These are phyloP conservation scores for Mucor lusitanicus DNA, from an alignment of 371 early-diverging fungal species.

Conservation along the genomic window DNA sequence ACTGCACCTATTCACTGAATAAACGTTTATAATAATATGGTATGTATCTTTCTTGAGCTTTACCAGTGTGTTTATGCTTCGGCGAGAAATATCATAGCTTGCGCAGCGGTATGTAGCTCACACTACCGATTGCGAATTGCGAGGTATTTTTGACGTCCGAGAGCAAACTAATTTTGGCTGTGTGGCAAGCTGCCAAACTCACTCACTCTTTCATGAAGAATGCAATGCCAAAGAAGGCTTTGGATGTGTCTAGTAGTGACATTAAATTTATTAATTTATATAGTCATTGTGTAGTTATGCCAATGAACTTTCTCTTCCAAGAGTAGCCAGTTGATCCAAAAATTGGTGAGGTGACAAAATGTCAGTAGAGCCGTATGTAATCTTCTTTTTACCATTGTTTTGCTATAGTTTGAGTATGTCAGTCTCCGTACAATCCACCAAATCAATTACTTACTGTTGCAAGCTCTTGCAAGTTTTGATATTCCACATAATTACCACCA, in stretches of 20 bases:
- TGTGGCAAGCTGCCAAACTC: no score
- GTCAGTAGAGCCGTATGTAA: conserved; percentile 97
- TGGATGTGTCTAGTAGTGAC: no score
- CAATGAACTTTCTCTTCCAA: conserved; percentile 50
- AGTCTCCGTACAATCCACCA: not conserved
- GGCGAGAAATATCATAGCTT: no score
- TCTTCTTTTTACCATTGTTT: conserved; percentile 71
- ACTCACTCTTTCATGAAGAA: no score
- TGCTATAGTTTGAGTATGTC: conserved; percentile 36
- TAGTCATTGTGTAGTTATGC: conserved; percentile 12
- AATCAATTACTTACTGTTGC: conserved; percentile 55
- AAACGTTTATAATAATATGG: not conserved
- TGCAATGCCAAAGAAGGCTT: no score
- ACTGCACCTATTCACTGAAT: conserved; percentile 37
- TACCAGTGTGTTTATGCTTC: no score
- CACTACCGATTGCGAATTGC: no score
- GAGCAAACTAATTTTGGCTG: no score
- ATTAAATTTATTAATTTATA: no score
- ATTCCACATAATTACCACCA: conserved; percentile 96
- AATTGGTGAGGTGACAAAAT: conserved; percentile 87
- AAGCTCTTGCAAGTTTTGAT: conserved; percentile 90
- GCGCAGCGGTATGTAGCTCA: no score
- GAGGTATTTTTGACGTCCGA: no score
- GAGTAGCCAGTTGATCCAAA: conserved; percentile 76
- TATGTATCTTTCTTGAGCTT: not conserved